These are phyloP conservation scores for Melastoma candidum DNA, from an alignment of 441 rosid species.

Conservation along the genomic window DNA sequence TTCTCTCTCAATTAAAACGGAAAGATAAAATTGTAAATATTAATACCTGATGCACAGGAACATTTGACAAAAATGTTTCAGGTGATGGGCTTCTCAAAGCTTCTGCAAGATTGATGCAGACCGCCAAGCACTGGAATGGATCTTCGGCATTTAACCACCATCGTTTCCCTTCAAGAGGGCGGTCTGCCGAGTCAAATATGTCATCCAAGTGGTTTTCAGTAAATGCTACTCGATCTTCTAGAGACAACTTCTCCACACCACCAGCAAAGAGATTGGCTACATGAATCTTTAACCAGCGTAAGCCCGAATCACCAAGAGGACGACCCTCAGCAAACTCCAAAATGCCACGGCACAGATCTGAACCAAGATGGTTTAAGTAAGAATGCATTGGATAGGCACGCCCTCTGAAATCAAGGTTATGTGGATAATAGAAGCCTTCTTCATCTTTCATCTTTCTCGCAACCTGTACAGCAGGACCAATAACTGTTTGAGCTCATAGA, in stretches of 20 bases:
- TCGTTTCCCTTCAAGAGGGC: constrained; percentile 61
- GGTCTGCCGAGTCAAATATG: constrained; percentile 83
- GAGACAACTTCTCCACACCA: constrained; percentile 85
- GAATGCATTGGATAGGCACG: constrained; percentile 98
- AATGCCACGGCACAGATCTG: constrained; percentile 91
- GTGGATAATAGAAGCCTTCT: constrained; percentile 94
- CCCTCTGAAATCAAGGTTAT: constrained; percentile 93
- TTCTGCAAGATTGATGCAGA: constrained; percentile 68
- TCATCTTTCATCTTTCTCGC: constrained; percentile 85
- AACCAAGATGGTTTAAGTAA: constrained; percentile 80
- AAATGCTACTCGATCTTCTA: constrained; percentile 71
- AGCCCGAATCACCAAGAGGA: constrained; percentile 77
- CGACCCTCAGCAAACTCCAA: constrained; percentile 92
- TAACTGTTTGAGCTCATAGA: not conserved
- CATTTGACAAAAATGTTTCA: constrained; percentile 43
- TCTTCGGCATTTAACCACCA: constrained; percentile 98
- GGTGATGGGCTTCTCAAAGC: constrained; percentile 80
- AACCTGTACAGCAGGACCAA: constrained; percentile 40
- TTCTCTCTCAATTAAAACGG: too few species aligned
- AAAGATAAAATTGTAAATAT: not conserved
- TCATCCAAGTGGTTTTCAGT: constrained; percentile 69
- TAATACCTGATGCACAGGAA: constrained; percentile 90
- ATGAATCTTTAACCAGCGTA: constrained; percentile 82
- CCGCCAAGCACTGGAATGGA: constrained; percentile 95
- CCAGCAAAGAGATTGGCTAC: constrained; percentile 83